Evolutionary conservation across 2,329 filamentous ascomycete species (phyloP), one percentile per base, ranked within the genome.

Genomic region (Xylariales sp.): DNA sequence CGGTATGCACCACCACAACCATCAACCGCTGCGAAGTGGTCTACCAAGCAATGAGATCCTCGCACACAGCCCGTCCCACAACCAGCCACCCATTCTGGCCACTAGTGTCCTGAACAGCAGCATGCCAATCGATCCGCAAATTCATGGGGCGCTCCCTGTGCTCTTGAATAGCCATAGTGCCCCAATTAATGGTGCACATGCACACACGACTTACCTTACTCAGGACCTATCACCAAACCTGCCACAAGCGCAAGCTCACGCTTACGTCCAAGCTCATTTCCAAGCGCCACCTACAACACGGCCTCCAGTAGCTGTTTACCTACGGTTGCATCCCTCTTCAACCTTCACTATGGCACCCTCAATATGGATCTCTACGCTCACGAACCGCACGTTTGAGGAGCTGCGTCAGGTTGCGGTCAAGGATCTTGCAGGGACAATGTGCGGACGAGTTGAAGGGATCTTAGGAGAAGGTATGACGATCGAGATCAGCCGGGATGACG

Each of bases 241-340:
- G 5, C 23, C 23, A n/a, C 42, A 33, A 6, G 32, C 31, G 7
- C 33, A 10, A 5, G 40, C 38, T 6, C 41, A 36, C 24, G n/a
- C 24, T 17, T 63, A 56, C 21, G 50, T 55, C 7, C 48, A 55
- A 14, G 30, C 30, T 10, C 57, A 56, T 13, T 58, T 55, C 14
- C 53, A 53, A 29, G 33, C 56, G 10, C 37, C 52, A 11, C 36
- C 49, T 2, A 12, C 43, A 20, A 30, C 54, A 4, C 33, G 51
- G 13, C 44, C 44, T 27, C 47, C 53, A 1, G 72, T 80, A 29
- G 72, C 81, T 3, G 72, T 85, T 11, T 88, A 81, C 60, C 74
- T 90, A 47, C 78, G 82, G n/a, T 69, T 87, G 5, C 76, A 85
- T 47, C 73, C 77, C 1, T 68, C 72, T n/a, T 85, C 82, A 4